phyloP scores from a whole-genome alignment of 495 filamentous ascomycete genomes.

The Rostrohypoxylon terebratum region DNA sequence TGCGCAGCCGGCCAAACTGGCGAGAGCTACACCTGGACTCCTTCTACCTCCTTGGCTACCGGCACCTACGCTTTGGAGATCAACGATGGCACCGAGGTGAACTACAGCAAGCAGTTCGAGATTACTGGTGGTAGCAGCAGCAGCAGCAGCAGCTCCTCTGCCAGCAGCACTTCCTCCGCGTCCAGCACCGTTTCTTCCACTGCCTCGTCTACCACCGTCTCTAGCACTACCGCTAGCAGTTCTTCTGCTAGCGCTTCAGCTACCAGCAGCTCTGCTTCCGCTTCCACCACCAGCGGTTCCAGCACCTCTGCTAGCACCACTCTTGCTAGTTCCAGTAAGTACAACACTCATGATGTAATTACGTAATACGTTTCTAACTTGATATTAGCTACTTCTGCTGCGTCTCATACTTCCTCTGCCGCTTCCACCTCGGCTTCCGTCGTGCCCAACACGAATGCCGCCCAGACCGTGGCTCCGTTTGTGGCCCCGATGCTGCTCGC shows the following conservation, averaged over 20 bases:
- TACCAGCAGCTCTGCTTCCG: slow-evolving; percentile 43
- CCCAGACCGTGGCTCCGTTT: slow-evolving; percentile 45
- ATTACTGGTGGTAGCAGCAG: slow-evolving; percentile 45
- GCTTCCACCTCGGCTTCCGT: slow-evolving; percentile 30
- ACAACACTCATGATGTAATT: slow-evolving; percentile 26
- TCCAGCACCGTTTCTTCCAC: slow-evolving; percentile 41
- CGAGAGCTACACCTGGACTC: slow-evolving; percentile 51
- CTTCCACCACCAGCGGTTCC: slow-evolving; percentile 24
- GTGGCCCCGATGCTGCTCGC: slow-evolving; percentile 44
- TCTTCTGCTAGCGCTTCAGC: slow-evolving; percentile 43
- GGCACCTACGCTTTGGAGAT: slow-evolving; percentile 61
- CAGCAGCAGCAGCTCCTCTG: slow-evolving; percentile 26
- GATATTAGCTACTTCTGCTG: slow-evolving; percentile 32
- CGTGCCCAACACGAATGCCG: slow-evolving; percentile 45
- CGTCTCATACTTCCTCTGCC: slow-evolving; percentile 31
- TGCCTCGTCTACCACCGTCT: slow-evolving; percentile 35
- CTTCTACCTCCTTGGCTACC: slow-evolving; percentile 49
- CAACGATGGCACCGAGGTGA: slow-evolving; percentile 49
- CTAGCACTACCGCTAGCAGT: slow-evolving; percentile 45
- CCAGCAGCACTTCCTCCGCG: slow-evolving; percentile 40
- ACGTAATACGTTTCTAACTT: slow-evolving; percentile 33
- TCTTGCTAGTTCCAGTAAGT: slow-evolving; percentile 42
- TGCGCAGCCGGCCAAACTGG: slow-evolving; percentile 47
- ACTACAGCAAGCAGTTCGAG: slow-evolving; percentile 58
- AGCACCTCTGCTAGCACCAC: slow-evolving; percentile 37